Conservation (phyloP, 1,284 basidiomycete species). For the Pisolithus thermaeus region DNA sequence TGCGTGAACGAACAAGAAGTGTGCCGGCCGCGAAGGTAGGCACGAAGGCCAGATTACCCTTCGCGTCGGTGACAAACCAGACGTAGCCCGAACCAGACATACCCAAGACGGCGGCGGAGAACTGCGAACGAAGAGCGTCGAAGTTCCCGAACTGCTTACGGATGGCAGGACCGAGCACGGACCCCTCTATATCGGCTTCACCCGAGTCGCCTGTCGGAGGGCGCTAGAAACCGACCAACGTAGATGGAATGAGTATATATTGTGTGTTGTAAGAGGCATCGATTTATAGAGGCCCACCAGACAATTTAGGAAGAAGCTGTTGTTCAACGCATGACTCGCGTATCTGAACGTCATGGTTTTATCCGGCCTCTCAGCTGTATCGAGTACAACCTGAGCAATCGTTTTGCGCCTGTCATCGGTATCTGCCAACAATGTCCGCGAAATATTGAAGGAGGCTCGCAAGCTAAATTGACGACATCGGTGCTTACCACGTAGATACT, state of each 20-base stretch:
- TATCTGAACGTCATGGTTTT: slow-evolving; percentile 84
- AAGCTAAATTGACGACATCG: background rate
- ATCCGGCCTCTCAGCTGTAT: slow-evolving; percentile 57
- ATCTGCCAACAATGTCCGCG: slow-evolving; percentile 30
- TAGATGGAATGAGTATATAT: background rate
- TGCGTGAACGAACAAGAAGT: slow-evolving; percentile 67
- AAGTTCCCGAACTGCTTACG: slow-evolving; percentile 56
- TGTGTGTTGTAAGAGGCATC: slow-evolving; percentile 4
- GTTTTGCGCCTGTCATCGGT: slow-evolving; percentile 54
- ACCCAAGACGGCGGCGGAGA: slow-evolving; percentile 73
- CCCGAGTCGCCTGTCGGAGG: slow-evolving; percentile 42
- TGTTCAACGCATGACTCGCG: slow-evolving; percentile 90
- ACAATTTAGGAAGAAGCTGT: slow-evolving; percentile 87
- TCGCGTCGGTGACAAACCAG: slow-evolving; percentile 76
- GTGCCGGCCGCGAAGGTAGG: slow-evolving; percentile 91
- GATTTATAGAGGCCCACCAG: slow-evolving; percentile 52
- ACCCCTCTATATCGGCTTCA: slow-evolving; percentile 38
- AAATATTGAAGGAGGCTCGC: background rate
- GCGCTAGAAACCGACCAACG: slow-evolving; percentile 32
- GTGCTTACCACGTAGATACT: slow-evolving; percentile 61
- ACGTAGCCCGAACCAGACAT: slow-evolving; percentile 83
- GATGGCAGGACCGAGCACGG: slow-evolving; percentile 38
- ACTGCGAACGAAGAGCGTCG: slow-evolving; percentile 66
- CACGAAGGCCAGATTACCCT: slow-evolving; percentile 62
- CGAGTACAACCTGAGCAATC: slow-evolving; percentile 73